Evolutionary conservation across 2,329 filamentous ascomycete species (phyloP).

Genomic region (Fusarium austroafricanum): DNA sequence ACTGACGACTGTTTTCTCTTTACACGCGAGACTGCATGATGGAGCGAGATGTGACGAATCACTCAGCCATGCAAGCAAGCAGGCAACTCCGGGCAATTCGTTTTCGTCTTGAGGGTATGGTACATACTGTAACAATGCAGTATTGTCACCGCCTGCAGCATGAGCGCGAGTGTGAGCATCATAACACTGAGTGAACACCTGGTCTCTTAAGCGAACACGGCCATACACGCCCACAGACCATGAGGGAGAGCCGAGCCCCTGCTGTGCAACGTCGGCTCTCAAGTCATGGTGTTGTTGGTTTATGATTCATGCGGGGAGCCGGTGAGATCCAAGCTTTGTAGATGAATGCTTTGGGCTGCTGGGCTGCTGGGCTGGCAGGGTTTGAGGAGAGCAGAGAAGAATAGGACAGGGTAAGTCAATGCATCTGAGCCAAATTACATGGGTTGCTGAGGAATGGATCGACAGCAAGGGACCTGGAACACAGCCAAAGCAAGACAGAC

Average conservation of each 20-base stretch:
- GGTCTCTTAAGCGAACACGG: slow-evolving; percentile 14
- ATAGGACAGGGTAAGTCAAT: slow-evolving; percentile 13
- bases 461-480: slow-evolving; percentile 37
- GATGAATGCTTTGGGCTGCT: slow-evolving; percentile 12
- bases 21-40: slow-evolving; percentile 22
- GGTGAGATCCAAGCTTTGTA: slow-evolving; percentile 27
- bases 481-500: slow-evolving; percentile 22
- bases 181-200: slow-evolving; percentile 1
- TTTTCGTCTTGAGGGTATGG: slow-evolving; percentile 8
- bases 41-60: slow-evolving; percentile 37
- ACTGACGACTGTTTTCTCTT: slow-evolving; percentile 25
- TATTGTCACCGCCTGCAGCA: slow-evolving; percentile 18
- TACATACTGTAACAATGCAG: background rate
- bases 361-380: slow-evolving; percentile 10
- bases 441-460: slow-evolving; percentile 34
- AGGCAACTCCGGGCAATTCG: slow-evolving; percentile 10
- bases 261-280: slow-evolving; percentile 37
- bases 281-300: slow-evolving; percentile 20
- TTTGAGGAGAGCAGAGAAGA: background rate
- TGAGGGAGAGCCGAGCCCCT: slow-evolving; percentile 31
- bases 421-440: slow-evolving; percentile 28
- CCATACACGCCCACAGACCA: slow-evolving; percentile 19
- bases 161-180: slow-evolving; percentile 3
- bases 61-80: slow-evolving; percentile 13
- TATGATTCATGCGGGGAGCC: slow-evolving; percentile 37